A percentile compares a stretch with the other conserved stretches of the same genome.
phyloP scores from a whole-genome alignment of 305 asterid genomes.

The Nicotiana rustica region DNA sequence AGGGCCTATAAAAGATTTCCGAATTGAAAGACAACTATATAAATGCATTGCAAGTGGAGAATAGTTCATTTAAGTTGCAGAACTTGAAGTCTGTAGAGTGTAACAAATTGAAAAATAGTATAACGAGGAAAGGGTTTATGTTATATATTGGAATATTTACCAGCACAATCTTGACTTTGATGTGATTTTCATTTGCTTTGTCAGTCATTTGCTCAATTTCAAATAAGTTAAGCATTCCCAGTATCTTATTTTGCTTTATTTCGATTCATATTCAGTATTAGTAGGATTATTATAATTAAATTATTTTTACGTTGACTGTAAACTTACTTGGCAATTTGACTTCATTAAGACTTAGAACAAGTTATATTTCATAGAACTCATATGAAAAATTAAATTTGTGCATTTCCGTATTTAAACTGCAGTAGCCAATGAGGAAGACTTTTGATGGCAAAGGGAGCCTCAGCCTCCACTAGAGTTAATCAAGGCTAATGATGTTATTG shows the following conservation, averaged over 20 bases:
- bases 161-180: background rate
- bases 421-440: background rate
- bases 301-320: background rate
- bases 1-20: background rate
- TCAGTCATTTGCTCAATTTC: background rate
- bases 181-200: background rate
- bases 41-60: background rate
- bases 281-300: no score
- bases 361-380: no score
- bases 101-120: conserved; percentile 65
- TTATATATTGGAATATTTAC: background rate
- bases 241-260: no score
- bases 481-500: background rate
- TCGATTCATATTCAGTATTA: no score
- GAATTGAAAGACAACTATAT: background rate
- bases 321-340: background rate
- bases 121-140: background rate
- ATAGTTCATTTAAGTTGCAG: conserved; percentile 47
- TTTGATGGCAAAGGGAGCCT: background rate
- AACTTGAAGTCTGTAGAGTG: conserved; percentile 81
- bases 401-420: no score
- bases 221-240: background rate
- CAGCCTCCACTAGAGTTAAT: background rate
- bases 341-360: background rate
- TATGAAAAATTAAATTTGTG: no score